Base-by-base conservation (phyloP, 176 grass and related monocot species). In the Stipa capillata region DNA sequence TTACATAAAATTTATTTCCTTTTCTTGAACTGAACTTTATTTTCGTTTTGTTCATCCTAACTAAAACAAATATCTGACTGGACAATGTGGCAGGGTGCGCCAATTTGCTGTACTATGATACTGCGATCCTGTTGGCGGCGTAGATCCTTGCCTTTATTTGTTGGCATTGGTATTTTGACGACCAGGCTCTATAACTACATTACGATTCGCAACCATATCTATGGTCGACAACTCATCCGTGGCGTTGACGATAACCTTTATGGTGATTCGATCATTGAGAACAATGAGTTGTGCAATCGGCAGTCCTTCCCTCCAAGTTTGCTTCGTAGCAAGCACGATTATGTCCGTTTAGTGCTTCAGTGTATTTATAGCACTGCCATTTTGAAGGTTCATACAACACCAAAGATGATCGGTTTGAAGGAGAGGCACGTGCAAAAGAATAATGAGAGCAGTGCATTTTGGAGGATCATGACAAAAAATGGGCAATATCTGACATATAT, bases 111-210 rank as follows among this genome's bases (percentile, higher is more conserved):
- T 7, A 43, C 60, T 20, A 44, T 84, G 61, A 43, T 31, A 24
- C 15, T 76, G 14, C 61, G 64, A 23, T 79, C 50, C 21, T 70
- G 10, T 53, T 84, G 86, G 40, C 70, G 34, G 31, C 53, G 32
- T 42, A 76, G 31, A 36, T 43, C 34, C 50, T 15, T 88, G 68
- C 81, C 86, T 59, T 84, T 88, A 41, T 88, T 84, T 34, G 69
- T 84, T n/a, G 35, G 81, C 50, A 52, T 88, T 74, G 60, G 69
- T 68, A 16, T 79, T 44, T 32, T 88, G 15, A 60, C 71, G 34
- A 24, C 86, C 69, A 88, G 69, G 81, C 33, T 88, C 8, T 74
- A 9, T 36, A 67, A 25, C 14, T 36, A 31, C 42, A 27, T 49
- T 60, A 60, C 23, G 59, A 52, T 43, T 18, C 49, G n/a, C 9